Base-by-base conservation (phyloP, 805 yeast species). In the Candida silvicultrix region DNA sequence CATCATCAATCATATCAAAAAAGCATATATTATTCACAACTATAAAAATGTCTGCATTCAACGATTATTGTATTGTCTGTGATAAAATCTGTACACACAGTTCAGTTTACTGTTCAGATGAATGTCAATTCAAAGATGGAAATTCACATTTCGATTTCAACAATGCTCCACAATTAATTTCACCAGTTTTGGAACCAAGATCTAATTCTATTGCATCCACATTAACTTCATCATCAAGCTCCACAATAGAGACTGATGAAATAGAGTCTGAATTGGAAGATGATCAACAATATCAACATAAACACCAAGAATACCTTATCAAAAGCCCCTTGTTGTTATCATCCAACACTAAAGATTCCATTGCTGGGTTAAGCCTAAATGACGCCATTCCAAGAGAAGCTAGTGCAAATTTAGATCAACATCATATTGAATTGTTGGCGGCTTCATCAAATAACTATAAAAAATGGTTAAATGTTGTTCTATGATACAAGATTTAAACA, bases 21-120 rank as follows among this genome's bases (percentile, higher is more conserved):
- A 19, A 36, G 9, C 15, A 18, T 14, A 19, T 16, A 18, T 16
- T 15, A 9, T 6, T 12, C 39, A 37, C 8, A 37, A 7, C 35
- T n/a, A 34, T 12, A 35, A 49, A 16, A 28, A 58, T 58, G 61
- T 52, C 66, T 42, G 72, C 79, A 51, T 63, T 68, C 51, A 75
- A 72, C 57, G 83, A 78, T 58, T 78, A 65, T 62, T 78, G 84
- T 66, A 68, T 75, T 41, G 80, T 75, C 47, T 78, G 84, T 62
- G 82, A 78, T 55, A 73, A 70, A 54, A 68, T 70, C 50, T 74
- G 78, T 58, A 54, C 70, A 11, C 57, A 61, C 12, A 69, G 68
- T 23, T 54, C 69, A 12, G 70, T 70, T 45, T 74, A 74, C 65
- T 74, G 79, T 63, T 72, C 77, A 7, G 73, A 70, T 36, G 56